A percentile compares a stretch with the other conserved stretches of the same genome.
Evolutionary conservation across 768 basidiomycete genomes (phyloP).

Genomic region (Leccinum variicolor): DNA sequence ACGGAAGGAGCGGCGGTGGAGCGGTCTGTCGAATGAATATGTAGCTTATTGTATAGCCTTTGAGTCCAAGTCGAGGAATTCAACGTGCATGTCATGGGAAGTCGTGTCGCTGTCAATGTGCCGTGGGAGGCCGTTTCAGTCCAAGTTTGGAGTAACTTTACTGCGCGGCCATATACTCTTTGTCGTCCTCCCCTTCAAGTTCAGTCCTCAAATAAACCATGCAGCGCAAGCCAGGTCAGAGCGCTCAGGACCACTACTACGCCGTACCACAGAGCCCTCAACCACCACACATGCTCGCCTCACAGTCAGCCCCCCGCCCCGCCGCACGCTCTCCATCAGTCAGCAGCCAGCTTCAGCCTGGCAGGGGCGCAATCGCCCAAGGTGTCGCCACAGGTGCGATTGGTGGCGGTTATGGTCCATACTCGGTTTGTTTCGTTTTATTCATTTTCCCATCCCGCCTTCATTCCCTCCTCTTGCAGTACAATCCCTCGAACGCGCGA

Average conservation of each 20-base stretch:
- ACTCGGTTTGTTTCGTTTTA: constrained; percentile 55
- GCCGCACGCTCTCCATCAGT: constrained; percentile 28
- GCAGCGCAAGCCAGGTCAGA: constrained; percentile 43
- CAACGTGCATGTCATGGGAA: not conserved
- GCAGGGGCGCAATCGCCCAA: constrained; percentile 59
- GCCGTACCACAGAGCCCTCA: constrained; percentile 64
- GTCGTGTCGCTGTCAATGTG: not conserved
- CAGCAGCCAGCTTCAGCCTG: constrained; percentile 30
- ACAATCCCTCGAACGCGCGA: constrained; percentile 47
- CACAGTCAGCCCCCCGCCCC: constrained; percentile 23
- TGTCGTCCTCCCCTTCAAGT: constrained; percentile 2
- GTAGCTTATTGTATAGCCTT: constrained; percentile 16
- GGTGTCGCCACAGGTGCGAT: constrained; percentile 80
- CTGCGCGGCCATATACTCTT: not conserved
- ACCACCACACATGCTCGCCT: constrained; percentile 31
- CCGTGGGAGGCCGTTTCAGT: constrained; percentile 15
- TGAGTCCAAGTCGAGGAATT: not conserved
- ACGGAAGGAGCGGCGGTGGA: constrained; percentile 76
- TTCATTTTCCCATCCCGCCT: not conserved
- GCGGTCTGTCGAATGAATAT: constrained; percentile 59
- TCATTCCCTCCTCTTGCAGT: constrained; percentile 35
- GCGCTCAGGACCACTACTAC: constrained; percentile 52
- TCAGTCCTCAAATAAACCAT: constrained; percentile 21
- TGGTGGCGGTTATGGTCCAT: constrained; percentile 81
- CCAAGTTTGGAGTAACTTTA: constrained; percentile 18